These are phyloP conservation scores for Suhomyces maxii DNA, from an alignment of 1,139 yeast species.

Conservation along the genomic window DNA sequence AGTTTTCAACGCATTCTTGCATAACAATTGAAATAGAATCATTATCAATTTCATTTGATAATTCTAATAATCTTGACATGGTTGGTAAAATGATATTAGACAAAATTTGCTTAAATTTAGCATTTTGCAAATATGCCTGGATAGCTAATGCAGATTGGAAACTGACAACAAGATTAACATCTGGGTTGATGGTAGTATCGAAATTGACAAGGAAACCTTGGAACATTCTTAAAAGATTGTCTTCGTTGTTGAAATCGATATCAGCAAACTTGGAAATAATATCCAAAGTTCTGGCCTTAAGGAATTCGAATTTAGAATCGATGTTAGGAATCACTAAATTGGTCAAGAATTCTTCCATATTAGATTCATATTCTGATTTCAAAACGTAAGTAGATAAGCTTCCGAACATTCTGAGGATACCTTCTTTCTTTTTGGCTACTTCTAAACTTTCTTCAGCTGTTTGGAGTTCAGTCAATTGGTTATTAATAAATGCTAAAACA, in stretches of 20 bases:
- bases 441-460: conserved; percentile 49
- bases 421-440: conserved; percentile 73
- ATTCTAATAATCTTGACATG: conserved; percentile 73
- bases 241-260: conserved; percentile 51
- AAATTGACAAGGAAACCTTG: conserved; percentile 69
- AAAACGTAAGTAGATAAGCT: conserved; percentile 63
- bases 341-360: conserved; percentile 70
- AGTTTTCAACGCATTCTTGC: conserved; percentile 93
- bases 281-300: conserved; percentile 85
- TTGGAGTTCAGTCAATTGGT: conserved; percentile 46
- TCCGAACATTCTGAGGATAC: conserved; percentile 77
- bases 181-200: conserved; percentile 34
- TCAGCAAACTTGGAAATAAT: conserved; percentile 70
- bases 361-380: conserved; percentile 50
- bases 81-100: conserved; percentile 72
- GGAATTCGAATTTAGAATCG: conserved; percentile 62
- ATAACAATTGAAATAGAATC: conserved; percentile 88
- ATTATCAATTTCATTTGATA: conserved; percentile 81
- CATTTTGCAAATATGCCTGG: conserved; percentile 71
- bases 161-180: conserved; percentile 69
- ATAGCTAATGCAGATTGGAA: conserved; percentile 84
- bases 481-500: conserved; percentile 65
- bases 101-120: conserved; percentile 66
- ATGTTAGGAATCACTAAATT: conserved; percentile 73
- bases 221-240: conserved; percentile 55